These are phyloP conservation scores for Daldinia grandis DNA, from an alignment of 495 filamentous ascomycete genomes.

Conservation along the genomic window DNA sequence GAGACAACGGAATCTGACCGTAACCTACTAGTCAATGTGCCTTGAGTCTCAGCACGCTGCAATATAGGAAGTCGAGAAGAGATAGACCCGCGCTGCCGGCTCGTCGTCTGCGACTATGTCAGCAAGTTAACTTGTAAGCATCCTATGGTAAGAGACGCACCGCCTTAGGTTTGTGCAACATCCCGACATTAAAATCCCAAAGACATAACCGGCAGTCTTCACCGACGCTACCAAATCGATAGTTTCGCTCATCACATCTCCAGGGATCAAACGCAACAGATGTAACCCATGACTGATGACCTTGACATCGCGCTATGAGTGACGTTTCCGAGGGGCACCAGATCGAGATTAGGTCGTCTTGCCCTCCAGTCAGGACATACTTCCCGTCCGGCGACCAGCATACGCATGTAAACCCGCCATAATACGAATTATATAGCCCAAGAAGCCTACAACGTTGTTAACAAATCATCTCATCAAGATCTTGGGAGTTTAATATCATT, in stretches of 20 bases:
- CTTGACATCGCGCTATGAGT: slow-evolving; percentile 89
- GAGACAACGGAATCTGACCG: slow-evolving; percentile 71
- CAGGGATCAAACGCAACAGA: slow-evolving; percentile 94
- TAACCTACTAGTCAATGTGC: slow-evolving; percentile 63
- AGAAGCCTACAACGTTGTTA: slow-evolving; percentile 64
- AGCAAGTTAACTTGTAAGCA: slow-evolving; percentile 14
- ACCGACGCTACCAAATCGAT: slow-evolving; percentile 93
- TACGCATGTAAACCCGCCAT: slow-evolving; percentile 89
- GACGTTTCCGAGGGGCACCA: slow-evolving; percentile 86
- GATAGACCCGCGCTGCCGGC: slow-evolving; percentile 68
- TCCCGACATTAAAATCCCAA: slow-evolving; percentile 98
- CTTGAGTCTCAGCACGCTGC: slow-evolving; percentile 59
- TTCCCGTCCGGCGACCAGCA: slow-evolving; percentile 98
- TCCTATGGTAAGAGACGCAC: slow-evolving; percentile 39
- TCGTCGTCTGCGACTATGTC: slow-evolving; percentile 50
- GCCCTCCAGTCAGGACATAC: slow-evolving; percentile 93
- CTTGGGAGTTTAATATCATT: not conserved
- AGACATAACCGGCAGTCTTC: slow-evolving; percentile 89
- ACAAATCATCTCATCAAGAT: not conserved
- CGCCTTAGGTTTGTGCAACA: slow-evolving; percentile 85
- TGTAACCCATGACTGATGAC: slow-evolving; percentile 95
- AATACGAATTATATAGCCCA: slow-evolving; percentile 88
- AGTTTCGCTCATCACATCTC: slow-evolving; percentile 93
- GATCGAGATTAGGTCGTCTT: slow-evolving; percentile 93
- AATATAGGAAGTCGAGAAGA: slow-evolving; percentile 61